Conservation (phyloP, 164 flowering plant species). For the Aristolochia contorta region DNA sequence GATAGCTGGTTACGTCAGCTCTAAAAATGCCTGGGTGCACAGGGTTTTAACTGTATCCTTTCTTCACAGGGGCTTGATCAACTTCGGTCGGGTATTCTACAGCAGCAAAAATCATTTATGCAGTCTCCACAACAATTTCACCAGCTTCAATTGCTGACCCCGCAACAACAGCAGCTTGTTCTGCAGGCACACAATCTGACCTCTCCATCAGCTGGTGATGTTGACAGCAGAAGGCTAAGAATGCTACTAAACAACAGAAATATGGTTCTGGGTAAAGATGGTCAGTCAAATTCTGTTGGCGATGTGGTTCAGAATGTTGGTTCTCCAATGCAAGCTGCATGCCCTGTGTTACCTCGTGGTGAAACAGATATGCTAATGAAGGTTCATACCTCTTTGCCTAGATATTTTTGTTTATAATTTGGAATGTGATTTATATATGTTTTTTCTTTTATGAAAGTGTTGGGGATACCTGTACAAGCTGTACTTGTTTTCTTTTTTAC, state of each 20-base stretch:
- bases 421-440: neutral
- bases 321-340: conserved; percentile 56
- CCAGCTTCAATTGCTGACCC: conserved; percentile 77
- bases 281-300: conserved; percentile 62
- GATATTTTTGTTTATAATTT: neutral
- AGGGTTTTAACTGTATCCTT: no score
- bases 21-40: no score
- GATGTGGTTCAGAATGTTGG: conserved; percentile 78
- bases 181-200: conserved; percentile 73
- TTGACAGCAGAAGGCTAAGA: conserved; percentile 69
- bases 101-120: conserved; percentile 77
- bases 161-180: conserved; percentile 83
- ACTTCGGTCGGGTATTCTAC: conserved; percentile 80
- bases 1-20: no score
- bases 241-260: conserved; percentile 64
- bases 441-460: neutral
- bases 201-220: conserved; percentile 66
- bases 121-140: conserved; percentile 86
- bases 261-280: conserved; percentile 62
- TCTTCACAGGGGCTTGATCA: conserved; percentile 59
- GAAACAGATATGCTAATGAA: conserved; percentile 74
- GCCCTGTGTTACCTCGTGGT: conserved; percentile 52
- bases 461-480: no score
- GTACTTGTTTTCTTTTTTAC: no score
- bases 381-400: conserved; percentile 28